phyloP scores from a whole-genome alignment of 345 rosid genomes.

The Ricinus communis region DNA sequence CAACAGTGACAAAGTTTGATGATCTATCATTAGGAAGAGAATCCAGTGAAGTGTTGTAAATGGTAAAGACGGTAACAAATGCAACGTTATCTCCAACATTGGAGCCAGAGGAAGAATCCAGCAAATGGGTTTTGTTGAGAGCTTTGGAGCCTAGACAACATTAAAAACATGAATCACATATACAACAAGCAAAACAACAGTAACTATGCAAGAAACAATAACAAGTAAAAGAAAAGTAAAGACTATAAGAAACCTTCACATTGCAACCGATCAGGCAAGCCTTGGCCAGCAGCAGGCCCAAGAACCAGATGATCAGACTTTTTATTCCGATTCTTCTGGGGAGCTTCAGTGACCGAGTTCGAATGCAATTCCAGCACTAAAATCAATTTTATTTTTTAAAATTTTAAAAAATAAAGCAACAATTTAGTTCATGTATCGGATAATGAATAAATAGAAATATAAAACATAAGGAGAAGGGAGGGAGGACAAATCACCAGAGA shows the following conservation, averaged over 20 bases:
- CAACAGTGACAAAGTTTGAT: conserved; percentile 55
- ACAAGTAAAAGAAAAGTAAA: background rate
- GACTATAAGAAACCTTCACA: conserved; percentile 53
- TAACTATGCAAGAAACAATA: background rate
- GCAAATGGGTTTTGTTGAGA: conserved; percentile 54
- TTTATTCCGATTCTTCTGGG: conserved; percentile 35
- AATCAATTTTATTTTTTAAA: background rate
- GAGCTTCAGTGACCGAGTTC: conserved; percentile 22
- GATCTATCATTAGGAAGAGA: conserved; percentile 36
- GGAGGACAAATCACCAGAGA: conserved; percentile 38
- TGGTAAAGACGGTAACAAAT: conserved; percentile 73
- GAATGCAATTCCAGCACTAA: conserved; percentile 49
- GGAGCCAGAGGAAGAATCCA: conserved; percentile 39
- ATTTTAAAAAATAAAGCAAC: background rate
- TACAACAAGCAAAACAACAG: background rate
- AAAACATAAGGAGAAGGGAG: background rate
- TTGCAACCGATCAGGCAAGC: conserved; percentile 75
- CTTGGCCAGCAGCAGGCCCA: conserved; percentile 75
- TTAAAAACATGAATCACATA: background rate
- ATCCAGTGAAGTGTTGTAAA: conserved; percentile 50
- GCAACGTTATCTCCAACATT: conserved; percentile 43
- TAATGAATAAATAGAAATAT: background rate
- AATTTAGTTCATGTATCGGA: background rate
- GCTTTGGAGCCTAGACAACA: conserved; percentile 58
- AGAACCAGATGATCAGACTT: conserved; percentile 73